Percentiles rank a stretch among this genome's conserved stretches.
Evolutionary conservation across 2,329 filamentous ascomycete species (phyloP).

Genomic region (Hypoxylon sp.): DNA sequence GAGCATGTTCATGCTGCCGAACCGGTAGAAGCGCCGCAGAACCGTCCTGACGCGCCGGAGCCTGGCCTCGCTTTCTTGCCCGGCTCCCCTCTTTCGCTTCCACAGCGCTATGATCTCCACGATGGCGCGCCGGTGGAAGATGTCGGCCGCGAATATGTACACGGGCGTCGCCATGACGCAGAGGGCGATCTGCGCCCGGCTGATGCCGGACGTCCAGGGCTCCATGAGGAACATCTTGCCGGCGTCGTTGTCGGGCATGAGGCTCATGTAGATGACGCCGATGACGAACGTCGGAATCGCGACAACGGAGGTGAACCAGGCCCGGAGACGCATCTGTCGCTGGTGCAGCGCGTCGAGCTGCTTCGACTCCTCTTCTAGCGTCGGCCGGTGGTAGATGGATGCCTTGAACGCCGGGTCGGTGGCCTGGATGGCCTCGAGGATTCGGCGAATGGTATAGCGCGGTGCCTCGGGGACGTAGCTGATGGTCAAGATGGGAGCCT

Average conservation of each 20-base stretch:
- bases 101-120: constrained; percentile 83
- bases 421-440: constrained; percentile 72
- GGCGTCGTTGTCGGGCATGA: constrained; percentile 68
- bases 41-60: constrained; percentile 62
- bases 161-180: constrained; percentile 85
- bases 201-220: constrained; percentile 75
- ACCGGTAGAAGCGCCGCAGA: constrained; percentile 82
- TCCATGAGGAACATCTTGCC: constrained; percentile 72
- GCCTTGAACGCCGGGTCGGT: constrained; percentile 72
- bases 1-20: constrained; percentile 95
- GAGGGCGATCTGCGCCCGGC: constrained; percentile 78
- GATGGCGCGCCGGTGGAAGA: constrained; percentile 80
- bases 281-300: constrained; percentile 86
- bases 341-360: constrained; percentile 76
- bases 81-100: constrained; percentile 68
- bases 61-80: not conserved
- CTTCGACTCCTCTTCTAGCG: constrained; percentile 81
- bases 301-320: constrained; percentile 71
- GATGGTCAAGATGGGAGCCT: constrained; percentile 73
- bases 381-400: constrained; percentile 79
- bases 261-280: constrained; percentile 89
- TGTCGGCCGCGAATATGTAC: constrained; percentile 85
- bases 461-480: constrained; percentile 75
- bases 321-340: constrained; percentile 71
- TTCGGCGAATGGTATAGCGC: constrained; percentile 75